These are phyloP conservation scores for Rhododendron vialii DNA, from an alignment of 148 eudicot genomes.

Conservation along the genomic window DNA sequence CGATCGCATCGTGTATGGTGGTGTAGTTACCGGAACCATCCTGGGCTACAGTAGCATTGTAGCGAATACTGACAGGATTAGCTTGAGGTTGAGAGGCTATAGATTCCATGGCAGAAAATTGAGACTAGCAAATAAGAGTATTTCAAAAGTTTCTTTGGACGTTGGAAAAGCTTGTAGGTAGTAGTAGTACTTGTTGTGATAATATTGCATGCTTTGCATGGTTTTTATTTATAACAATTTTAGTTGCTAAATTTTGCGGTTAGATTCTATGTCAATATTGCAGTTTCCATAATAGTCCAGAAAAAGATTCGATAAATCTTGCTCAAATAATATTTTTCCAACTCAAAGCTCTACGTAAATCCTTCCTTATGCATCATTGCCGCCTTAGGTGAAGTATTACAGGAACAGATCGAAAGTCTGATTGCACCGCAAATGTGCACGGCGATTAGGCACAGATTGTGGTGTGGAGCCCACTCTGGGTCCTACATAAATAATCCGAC, in stretches of 20 bases:
- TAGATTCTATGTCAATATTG: background rate
- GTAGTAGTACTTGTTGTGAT: too few relatives aligned
- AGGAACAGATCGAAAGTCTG: too few relatives aligned
- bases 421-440: too few relatives aligned
- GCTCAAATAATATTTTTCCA: too few relatives aligned
- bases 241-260: background rate
- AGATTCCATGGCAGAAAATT: background rate
- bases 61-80: too few relatives aligned
- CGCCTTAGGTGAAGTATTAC: too few relatives aligned
- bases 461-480: too few relatives aligned
- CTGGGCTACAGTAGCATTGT: background rate
- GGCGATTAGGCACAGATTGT: too few relatives aligned
- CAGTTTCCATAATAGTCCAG: background rate
- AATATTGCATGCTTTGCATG: background rate
- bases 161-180: background rate
- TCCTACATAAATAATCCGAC: too few relatives aligned
- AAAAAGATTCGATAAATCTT: background rate
- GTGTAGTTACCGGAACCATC: background rate
- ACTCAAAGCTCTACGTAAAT: too few relatives aligned
- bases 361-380: too few relatives aligned
- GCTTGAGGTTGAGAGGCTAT: background rate
- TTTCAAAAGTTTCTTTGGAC: background rate
- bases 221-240: background rate
- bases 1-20: background rate
- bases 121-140: background rate